phyloP scores from a whole-genome alignment of 2,329 filamentous ascomycete genomes.

The Ophiostoma ulmi region DNA sequence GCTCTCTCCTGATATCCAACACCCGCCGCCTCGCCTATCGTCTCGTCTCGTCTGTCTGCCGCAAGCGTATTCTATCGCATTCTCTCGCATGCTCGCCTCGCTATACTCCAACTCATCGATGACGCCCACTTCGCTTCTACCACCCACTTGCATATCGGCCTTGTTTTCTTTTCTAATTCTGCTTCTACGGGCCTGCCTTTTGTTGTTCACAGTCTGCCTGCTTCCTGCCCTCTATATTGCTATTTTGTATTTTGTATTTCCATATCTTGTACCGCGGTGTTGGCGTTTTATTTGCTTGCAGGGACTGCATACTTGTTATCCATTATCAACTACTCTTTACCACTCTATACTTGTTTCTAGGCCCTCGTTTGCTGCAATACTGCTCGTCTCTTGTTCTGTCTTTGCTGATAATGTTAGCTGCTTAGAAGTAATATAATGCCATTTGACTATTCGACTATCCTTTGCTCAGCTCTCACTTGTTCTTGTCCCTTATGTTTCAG shows the following conservation, averaged over 20 bases:
- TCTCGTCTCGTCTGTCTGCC: background rate
- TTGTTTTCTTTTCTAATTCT: background rate
- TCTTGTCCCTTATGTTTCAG: constrained; percentile 1
- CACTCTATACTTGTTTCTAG: background rate
- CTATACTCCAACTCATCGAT: background rate
- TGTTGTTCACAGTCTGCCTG: background rate
- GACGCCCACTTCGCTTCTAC: background rate
- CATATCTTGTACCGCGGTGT: background rate
- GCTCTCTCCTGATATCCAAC: no score
- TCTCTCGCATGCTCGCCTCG: background rate
- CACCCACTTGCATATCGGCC: background rate
- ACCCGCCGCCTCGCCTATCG: background rate
- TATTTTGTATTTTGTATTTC: background rate
- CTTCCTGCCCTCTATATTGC: background rate
- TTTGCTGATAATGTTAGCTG: no score
- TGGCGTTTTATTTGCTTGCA: background rate
- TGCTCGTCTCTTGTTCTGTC: no score
- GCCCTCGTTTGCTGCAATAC: no score
- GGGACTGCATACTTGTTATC: background rate
- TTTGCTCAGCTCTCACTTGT: background rate
- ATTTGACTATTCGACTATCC: no score
- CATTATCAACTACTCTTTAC: background rate
- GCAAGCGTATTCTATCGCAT: background rate
- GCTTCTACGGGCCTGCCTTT: background rate
- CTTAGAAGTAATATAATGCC: no score